Conservation (phyloP, 345 rosid species). For the rapeseed (Brassica napus) region Da-Ae NC_063445.1:48375501-48376000, state of each 20-base stretch:
- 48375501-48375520: background rate
- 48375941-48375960: constrained; percentile 22
- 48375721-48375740: background rate
- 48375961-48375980: background rate
- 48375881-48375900: constrained; percentile 27
- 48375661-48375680: background rate
- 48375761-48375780: background rate
- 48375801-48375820: background rate
- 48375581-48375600: background rate
- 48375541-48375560: background rate
- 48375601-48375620: background rate
- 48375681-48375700: background rate
- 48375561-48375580: background rate
- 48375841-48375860: background rate
- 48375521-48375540: background rate
- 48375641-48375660: background rate
- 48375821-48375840: background rate
- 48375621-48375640: too few relatives aligned
- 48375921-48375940: constrained; percentile 9
- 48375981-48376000: constrained; percentile 13
- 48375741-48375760: background rate
- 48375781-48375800: background rate
- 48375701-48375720: background rate
- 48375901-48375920: background rate
- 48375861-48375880: constrained; percentile 27